A percentile compares a stretch with the other conserved stretches of the same genome.
phyloP scores from a whole-genome alignment of 2,329 filamentous ascomycete species.

The Stagonosporopsis tanaceti region DNA sequence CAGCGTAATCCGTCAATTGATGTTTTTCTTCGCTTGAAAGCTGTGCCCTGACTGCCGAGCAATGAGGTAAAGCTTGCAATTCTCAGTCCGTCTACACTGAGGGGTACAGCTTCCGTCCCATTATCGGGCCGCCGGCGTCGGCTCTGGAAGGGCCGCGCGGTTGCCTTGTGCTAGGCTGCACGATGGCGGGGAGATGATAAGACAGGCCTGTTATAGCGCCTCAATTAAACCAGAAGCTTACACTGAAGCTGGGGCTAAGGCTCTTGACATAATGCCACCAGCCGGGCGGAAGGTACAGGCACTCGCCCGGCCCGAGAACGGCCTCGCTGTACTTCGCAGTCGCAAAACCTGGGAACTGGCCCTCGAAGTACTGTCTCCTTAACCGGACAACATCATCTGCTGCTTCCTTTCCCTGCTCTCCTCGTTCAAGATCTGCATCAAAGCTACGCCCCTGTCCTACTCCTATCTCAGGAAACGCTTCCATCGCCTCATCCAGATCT shows the following conservation, averaged over 20 bases:
- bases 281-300: constrained; percentile 86
- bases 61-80: no score
- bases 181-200: neutral
- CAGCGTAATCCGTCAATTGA: no score
- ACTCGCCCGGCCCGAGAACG: constrained; percentile 81
- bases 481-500: constrained; percentile 75
- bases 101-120: no score
- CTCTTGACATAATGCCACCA: constrained; percentile 99
- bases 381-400: neutral
- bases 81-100: no score
- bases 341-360: constrained; percentile 62
- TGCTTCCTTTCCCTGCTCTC: constrained; percentile 28
- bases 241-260: constrained; percentile 86
- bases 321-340: constrained; percentile 75
- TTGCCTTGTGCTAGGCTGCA: no score
- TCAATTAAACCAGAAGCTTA: constrained; percentile 84
- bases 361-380: constrained; percentile 31
- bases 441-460: neutral
- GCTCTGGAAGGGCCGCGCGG: no score
- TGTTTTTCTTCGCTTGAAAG: no score
- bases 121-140: no score
- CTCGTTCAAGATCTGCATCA: neutral
- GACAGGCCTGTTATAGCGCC: neutral
- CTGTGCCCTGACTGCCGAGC: no score
- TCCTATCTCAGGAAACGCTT: constrained; percentile 49